Base-by-base conservation (phyloP, 2,329 filamentous ascomycete genomes). In the Aspergillus flavus region DNA sequence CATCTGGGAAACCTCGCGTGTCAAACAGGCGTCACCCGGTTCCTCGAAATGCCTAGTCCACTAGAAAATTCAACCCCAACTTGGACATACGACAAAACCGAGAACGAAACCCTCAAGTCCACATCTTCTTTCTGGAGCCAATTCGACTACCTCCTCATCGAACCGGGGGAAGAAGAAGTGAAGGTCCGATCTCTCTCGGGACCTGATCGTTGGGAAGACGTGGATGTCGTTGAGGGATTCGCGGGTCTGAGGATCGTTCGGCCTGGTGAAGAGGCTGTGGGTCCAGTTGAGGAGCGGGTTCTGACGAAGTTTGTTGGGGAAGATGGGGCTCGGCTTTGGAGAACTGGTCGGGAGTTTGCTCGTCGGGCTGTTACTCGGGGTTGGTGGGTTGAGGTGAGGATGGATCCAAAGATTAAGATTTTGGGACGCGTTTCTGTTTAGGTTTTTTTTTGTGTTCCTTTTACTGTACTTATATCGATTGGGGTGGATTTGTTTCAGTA, bases 21-120 rank as follows among this genome's bases (percentile, higher is more conserved):
- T 61, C 87, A 89, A 71, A 88, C 87, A 2, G 87, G 87, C 53
- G 82, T 89, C 16, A 89, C 87, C 0, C 82, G 85, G 0, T 89
- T 89, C 69, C 76, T 87, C 10, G 82, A 86, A 69, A 69, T 75
- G 26, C 72, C 76, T 4, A 58, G 62, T 36, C 66, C 72, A 19
- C 10, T 56, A 62, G 48, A 70, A 11, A 12, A 43, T n/a, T n/a
- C 56, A 23, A 28, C 14, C 10, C 23, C 45, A 16, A 55, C 68
- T 6, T 89, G 86, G 85, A 69, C 76, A 1, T 89, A 89, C 71
- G 86, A 89, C 71, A 89, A 89, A 71, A 86, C 86, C 0, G 86
- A 86, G 68, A 79, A 86, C 54, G 77, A 82, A 32, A 67, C 74
- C 2, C 66, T 71, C 2, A 81, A 87, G 39, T 76, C 83, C 1